These are phyloP conservation scores for Umbelopsis sp. DNA, from an alignment of 371 early-diverging fungal species.

Conservation along the genomic window DNA sequence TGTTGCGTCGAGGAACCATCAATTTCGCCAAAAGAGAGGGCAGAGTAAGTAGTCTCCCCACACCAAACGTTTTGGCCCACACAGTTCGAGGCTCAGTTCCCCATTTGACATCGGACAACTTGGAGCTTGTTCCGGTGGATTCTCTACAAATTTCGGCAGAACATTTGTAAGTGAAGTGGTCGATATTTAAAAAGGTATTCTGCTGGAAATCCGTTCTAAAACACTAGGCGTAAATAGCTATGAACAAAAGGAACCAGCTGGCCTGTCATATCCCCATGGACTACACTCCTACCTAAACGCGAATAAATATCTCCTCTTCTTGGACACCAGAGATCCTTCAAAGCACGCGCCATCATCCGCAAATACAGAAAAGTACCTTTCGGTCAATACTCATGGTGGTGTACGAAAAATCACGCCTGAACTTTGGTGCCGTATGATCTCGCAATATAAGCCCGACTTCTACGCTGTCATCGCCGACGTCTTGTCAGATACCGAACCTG, in stretches of 20 bases:
- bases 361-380: slow-evolving; percentile 68
- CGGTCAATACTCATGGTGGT: slow-evolving; percentile 71
- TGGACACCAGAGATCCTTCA: slow-evolving; percentile 71
- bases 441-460: slow-evolving; percentile 59
- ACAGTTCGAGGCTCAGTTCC: slow-evolving; percentile 75
- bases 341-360: slow-evolving; percentile 44
- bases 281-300: slow-evolving; percentile 57
- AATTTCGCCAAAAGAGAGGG: slow-evolving; percentile 44
- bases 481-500: slow-evolving; percentile 48
- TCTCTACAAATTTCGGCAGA: slow-evolving; percentile 58
- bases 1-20: slow-evolving; percentile 39
- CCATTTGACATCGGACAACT: slow-evolving; percentile 72
- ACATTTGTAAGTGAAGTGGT: slow-evolving; percentile 53
- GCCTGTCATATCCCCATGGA: slow-evolving; percentile 57
- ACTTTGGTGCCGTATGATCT: slow-evolving; percentile 52
- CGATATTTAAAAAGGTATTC: background rate
- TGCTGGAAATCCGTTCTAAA: background rate
- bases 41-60: slow-evolving; percentile 40
- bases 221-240: slow-evolving; percentile 29
- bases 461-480: slow-evolving; percentile 49
- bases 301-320: slow-evolving; percentile 53
- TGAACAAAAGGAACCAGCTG: slow-evolving; percentile 49
- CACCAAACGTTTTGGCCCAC: slow-evolving; percentile 75
- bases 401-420: slow-evolving; percentile 60
- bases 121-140: slow-evolving; percentile 48